Base-by-base conservation (phyloP, 2,329 filamentous ascomycete species). In the Didymella keratinophila region DNA sequence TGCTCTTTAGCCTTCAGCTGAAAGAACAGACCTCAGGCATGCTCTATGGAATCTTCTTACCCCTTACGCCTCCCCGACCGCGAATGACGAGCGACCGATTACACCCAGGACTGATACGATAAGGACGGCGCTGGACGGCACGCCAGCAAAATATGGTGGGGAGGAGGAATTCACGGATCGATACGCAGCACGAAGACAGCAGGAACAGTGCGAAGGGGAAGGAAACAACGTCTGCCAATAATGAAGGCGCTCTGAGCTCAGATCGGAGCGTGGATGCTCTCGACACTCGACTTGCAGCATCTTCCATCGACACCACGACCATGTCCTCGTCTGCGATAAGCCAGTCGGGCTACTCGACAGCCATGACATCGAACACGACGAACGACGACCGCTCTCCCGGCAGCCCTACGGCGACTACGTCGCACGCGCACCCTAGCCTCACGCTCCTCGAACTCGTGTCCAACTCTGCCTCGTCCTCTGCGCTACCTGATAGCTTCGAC, bases 391-490 rank as follows among this genome's bases (percentile, higher is more conserved):
- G 73, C 53, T 53, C 63, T 32, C 54, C 63, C 14, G 66, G 49
- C 25, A 56, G 58, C 23, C 58, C 65, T n/a, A 61, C 64, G n/a
- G 55, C 63, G 32, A 57, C 64, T 20, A 63, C 69, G 27, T 54
- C 68, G 16, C 68, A 76, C 58, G 68, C 73, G 3, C 71, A 71
- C 36, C 75, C 75, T 27, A 65, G 54, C 49, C 67, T 74, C 27
- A 75, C 73, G 28, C 65, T 78, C 18, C 71, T 78, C 45, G 71
- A 77, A 37, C 73, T 78, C 43, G 66, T 75, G 16, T 78, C 76
- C 32, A 75, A 76, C 58, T 74, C 71, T 8, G 76, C 75, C 0
- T 76, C 75, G 4, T 74, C 75, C 3, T 78, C 76, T 44, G 76
- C 76, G 7, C 69, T 78, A 41, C 74, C 75, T 11, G 72, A 76